Base-by-base conservation (phyloP, 495 filamentous ascomycete genomes). In the Polyplosphaeria fusca region DNA sequence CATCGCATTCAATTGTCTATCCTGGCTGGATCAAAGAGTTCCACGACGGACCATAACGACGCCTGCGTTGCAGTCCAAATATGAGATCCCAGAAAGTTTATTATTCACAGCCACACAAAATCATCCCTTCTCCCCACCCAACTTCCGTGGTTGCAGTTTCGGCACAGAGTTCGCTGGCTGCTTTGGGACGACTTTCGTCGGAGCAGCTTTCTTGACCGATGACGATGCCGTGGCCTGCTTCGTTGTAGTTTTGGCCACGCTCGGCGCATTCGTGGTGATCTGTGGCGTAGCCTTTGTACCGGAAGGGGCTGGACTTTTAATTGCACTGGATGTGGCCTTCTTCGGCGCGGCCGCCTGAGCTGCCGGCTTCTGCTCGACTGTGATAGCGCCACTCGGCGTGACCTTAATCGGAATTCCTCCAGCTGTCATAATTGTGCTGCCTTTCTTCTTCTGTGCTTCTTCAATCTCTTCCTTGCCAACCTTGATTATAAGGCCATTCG, bases 361-460 rank as follows among this genome's bases (percentile, higher is more conserved):
- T 14, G 4, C 27, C 19, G 58, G 3, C 45, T 51, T 62, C 19
- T 51, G 27, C 13, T 47, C 38, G 14, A 57, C 46, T 9, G 46
- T 47, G 25, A 62, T 57, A 1, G 40, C 59, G 1, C 59, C 59
- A 37, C 47, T 57, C 2, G 52, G 59, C 1, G 59, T 47, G 1
- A 57, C 41, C 27, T 62, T 62, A 30, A 62, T 62, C 16, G 59
- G 59, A 23, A 62, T 32, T 5, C 59, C 59, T 2, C 30, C 30
- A 11, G 59, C 28, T 9, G 59, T 62, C 52, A 57, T 56, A 19
- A 55, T 51, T 4, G 47, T 57, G 14, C 52, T 20, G 1, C 59
- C 59, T n/a, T 52, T 62, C 52, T 57, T 56, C 52, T 57, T 41
- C 30, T 63, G 54, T 18, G 62, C 57, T 45, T 65, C 48, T 30